phyloP scores from a whole-genome alignment of 2,329 filamentous ascomycete genomes.

The Remersonia thermophila region DNA sequence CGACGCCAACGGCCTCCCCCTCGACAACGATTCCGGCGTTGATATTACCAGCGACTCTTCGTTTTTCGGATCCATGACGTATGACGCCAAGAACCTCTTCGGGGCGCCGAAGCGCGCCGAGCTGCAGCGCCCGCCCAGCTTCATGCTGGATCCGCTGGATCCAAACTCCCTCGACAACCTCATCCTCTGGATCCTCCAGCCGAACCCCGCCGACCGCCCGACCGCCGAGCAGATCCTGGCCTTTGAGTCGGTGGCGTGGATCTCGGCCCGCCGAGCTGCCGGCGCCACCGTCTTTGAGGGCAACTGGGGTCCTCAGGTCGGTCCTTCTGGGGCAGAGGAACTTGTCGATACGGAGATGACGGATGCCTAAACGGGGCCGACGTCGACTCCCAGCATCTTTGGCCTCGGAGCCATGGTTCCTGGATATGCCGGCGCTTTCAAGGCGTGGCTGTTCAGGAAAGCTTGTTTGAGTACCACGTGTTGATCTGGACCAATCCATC shows the following conservation, averaged over 20 bases:
- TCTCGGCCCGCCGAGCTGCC: constrained; percentile 61
- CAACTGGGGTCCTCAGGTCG: constrained; percentile 74
- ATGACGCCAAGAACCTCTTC: constrained; percentile 31
- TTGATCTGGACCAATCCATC: constrained; percentile 13
- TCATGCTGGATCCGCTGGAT: constrained; percentile 73
- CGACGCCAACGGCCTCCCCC: constrained; percentile 60
- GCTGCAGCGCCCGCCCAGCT: constrained; percentile 56
- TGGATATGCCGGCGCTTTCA: too few relatives aligned
- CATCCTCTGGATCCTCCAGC: constrained; percentile 78
- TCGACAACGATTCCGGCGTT: constrained; percentile 27
- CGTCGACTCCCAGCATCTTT: too few relatives aligned
- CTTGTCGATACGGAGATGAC: constrained; percentile 45
- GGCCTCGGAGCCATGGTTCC: too few relatives aligned
- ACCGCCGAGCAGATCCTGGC: constrained; percentile 60
- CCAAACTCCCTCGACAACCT: constrained; percentile 68
- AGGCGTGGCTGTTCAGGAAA: too few relatives aligned
- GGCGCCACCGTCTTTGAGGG: constrained; percentile 95
- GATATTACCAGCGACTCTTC: constrained; percentile 12
- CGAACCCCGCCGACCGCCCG: constrained; percentile 61
- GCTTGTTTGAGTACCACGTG: constrained; percentile 2
- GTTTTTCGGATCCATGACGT: constrained; percentile 17
- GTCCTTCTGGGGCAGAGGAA: constrained; percentile 14
- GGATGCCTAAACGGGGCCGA: constrained; percentile 38
- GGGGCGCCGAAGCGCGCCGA: constrained; percentile 37
- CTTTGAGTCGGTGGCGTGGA: constrained; percentile 67